Evolutionary conservation across 345 rosid species (phyloP), one percentile per base, ranked within the genome.

Genomic region (Camelina sativa): DNA sequence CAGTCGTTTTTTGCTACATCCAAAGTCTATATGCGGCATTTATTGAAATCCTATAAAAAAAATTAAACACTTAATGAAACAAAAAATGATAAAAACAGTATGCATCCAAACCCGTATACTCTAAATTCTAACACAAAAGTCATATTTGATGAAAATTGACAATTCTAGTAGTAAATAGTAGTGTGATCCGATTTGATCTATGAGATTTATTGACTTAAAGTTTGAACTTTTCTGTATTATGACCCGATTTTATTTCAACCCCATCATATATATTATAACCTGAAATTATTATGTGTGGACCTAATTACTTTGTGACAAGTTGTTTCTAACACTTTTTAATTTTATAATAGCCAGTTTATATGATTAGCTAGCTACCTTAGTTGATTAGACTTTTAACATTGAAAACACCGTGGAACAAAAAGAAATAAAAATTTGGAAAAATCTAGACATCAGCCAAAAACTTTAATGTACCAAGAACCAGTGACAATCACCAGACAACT

Each of bases 401-500:
- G 35, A 58, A 55, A 13, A 72, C 28, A 28, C 9, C 10, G 22
- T 62, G 6, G 53, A 37, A 50, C 12, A 20, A 4, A 34, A 53
- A 43, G 7, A 62, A n/a, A 32, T 3, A 35, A 47, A 1, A 51
- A 7, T 3, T 44, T 20, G 16, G 19, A 54, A 62, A 34, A 62
- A 47, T 52, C 57, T 1, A 61, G 23, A 68, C 17, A 60, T 20
- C 22, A 54, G 12, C 80, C 60, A 62, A 62, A 62, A 63, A 46
- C 55, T 57, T 56, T 28, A 4, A 48, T 76, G 80, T 77, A 64
- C 25, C 34, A 57, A 77, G 52, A 71, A 57, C 19, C 47, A 70
- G 16, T 71, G 80, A 77, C 80, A 77, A 28, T 47, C 66, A 47
- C 76, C 38, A 71, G 80, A 77, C 76, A 77, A n/a, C 59, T 40